Evolutionary conservation across 306 rosid species (phyloP).

Genomic region (Inga laurina): DNA sequence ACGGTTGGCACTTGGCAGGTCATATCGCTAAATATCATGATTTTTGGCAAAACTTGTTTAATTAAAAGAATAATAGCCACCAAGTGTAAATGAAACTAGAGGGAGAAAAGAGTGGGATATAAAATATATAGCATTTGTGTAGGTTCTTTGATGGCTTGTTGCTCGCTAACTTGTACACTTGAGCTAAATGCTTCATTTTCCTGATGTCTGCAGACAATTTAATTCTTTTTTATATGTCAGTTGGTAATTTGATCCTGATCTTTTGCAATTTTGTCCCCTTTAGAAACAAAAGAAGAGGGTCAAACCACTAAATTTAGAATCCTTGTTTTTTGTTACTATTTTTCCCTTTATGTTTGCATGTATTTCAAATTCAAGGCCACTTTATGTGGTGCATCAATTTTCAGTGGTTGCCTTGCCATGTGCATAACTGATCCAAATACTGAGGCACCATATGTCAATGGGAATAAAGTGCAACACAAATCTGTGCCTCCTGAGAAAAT

Average conservation of each 20-base stretch:
- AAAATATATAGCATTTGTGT: background rate
- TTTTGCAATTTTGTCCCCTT: slow-evolving; percentile 2
- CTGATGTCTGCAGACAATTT: background rate
- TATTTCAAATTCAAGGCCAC: background rate
- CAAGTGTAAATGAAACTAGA: background rate
- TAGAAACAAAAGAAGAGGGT: slow-evolving; percentile 12
- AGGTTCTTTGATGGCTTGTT: background rate
- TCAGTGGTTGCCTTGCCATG: background rate
- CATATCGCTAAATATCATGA: background rate
- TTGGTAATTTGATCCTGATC: background rate
- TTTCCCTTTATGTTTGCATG: background rate
- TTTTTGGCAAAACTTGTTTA: background rate
- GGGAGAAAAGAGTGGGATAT: background rate
- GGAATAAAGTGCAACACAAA: background rate
- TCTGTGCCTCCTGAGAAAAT: slow-evolving; percentile 2
- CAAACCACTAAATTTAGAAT: background rate
- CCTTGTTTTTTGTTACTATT: background rate
- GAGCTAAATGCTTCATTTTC: background rate
- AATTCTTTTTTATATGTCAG: background rate
- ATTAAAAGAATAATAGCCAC: background rate
- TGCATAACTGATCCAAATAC: background rate
- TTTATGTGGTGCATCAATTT: background rate
- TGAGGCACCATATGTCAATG: background rate
- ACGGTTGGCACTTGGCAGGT: background rate
- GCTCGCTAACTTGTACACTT: background rate